Conservation (phyloP, 305 asterid species). For the Salvia sclarea region DNA sequence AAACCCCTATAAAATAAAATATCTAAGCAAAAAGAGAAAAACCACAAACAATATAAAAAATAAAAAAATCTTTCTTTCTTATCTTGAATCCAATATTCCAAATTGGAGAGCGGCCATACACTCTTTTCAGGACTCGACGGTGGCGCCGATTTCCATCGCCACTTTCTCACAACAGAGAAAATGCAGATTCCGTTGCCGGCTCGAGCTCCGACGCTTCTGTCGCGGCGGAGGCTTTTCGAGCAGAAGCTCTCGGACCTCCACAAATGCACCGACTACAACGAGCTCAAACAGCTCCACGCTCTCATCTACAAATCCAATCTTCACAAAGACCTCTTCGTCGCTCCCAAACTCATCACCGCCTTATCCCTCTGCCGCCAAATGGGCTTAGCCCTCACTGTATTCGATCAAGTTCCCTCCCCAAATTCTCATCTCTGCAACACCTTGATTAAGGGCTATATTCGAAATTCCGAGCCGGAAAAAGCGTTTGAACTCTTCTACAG, state of each 20-base stretch:
- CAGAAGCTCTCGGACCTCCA: slow-evolving; percentile 60
- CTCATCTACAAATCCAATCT: slow-evolving; percentile 65
- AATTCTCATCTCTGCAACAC: slow-evolving; percentile 55
- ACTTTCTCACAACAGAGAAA: slow-evolving; percentile 10
- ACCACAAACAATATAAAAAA: neutral
- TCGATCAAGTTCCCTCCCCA: slow-evolving; percentile 53
- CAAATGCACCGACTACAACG: slow-evolving; percentile 58
- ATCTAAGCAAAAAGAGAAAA: neutral
- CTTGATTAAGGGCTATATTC: slow-evolving; percentile 49
- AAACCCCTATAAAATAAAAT: too few species aligned
- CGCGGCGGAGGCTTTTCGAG: slow-evolving; percentile 59
- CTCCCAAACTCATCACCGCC: slow-evolving; percentile 67
- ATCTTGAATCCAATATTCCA: slow-evolving; percentile 12
- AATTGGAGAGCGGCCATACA: slow-evolving; percentile 14
- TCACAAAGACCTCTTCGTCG: slow-evolving; percentile 55
- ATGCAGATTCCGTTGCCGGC: slow-evolving; percentile 55
- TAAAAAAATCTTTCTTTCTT: slow-evolving; percentile 23
- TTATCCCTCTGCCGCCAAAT: slow-evolving; percentile 57
- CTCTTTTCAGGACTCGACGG: slow-evolving; percentile 5
- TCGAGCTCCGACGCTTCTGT: slow-evolving; percentile 62
- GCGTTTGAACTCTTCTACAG: slow-evolving; percentile 50
- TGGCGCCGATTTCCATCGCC: slow-evolving; percentile 29
- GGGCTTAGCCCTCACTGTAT: slow-evolving; percentile 51
- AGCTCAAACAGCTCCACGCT: slow-evolving; percentile 62
- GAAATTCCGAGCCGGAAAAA: slow-evolving; percentile 47